Base-by-base conservation (phyloP, 2,329 filamentous ascomycete species). In the Thermomyces lanuginosus region DNA sequence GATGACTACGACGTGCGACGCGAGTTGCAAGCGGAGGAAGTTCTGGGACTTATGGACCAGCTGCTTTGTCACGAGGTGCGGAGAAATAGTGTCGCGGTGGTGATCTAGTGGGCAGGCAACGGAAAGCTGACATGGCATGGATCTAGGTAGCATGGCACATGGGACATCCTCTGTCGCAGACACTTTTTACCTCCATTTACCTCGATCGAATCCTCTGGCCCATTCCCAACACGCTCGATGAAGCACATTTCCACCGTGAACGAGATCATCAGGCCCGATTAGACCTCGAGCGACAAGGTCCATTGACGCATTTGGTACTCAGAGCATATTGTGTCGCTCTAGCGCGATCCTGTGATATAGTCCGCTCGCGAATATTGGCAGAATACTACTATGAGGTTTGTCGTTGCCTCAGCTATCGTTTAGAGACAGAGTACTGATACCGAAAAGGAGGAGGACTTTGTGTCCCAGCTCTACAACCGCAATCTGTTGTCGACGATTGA, bases 161-260 rank as follows among this genome's bases (percentile, higher is more conserved):
- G 41, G 89, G 91, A n/a, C 84, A 92, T 45, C 83, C 89, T 1
- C 66, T 98, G 6, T 91, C 86, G 1, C 89, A 95, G 49, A 95
- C 89, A 0, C 59, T 98, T 1, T 83, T 95, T 48, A 93, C 84
- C 4, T 92, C 82, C 27, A 64, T 92, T 17, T 89, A 98, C 49
- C 69, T 95, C 30, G 84, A 93, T 42, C 72, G 72, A 25, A 62
- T 98, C 9, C 58, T 92, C 33, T 77, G 73, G 56, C 75, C 79
- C 1, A 63, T 67, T 16, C 75, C 79, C 4, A 58, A 55, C 18
- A 66, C 51, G 4, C 56, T 91, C 14, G 57, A 72, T 3, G 65
- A 81, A 18, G 75, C 75, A 7, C 61, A 69, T 29, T 83, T 83
- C 39, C 40, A 49, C 30, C 16, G 24, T 9, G 25, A 24, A 14